Base-by-base conservation (phyloP, 495 filamentous ascomycete species). In the Tuber umbilicatum region DNA sequence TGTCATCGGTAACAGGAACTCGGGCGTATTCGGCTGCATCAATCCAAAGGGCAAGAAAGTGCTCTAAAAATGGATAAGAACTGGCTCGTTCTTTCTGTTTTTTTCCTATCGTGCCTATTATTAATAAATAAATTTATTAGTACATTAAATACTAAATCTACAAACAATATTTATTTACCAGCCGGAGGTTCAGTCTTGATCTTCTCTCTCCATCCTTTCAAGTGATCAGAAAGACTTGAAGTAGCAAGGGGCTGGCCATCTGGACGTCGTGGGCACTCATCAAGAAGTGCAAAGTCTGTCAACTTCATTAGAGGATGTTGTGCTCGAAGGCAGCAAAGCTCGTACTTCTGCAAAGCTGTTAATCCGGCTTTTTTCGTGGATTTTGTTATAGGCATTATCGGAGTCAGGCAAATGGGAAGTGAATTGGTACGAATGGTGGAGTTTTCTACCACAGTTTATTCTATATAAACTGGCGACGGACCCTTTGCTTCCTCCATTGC, bases 151-250 rank as follows among this genome's bases (percentile, higher is more conserved):
- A 67, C 38, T 67, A 10, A 37, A 50, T 74, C 67, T 27, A 40
- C 45, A 39, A 14, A 39, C 69, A 67, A 67, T 37, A 74, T 41
- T 40, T 31, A 35, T 71, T 21, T 77, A 78, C 75, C 74, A 60
- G 76, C 76, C 41, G 75, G 76, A 42, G 76, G 76, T n/a, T 75
- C 76, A 67, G 68, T 68, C 69, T 78, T 78, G 45, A 78, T 75
- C 17, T 68, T 78, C 50, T 78, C 76, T 42, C 73, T 75, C 76
- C 76, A 77, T 27, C 75, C 76, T 55, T 78, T 78, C 71, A 78
- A 42, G 38, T 78, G 74, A 39, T 78, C 76, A 40, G 76, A 74
- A 19, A 78, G 50, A 37, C 76, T 78, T 43, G 76, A 78, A n/a
- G 74, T 78, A 40, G 74, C 74, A 23, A 78, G 71, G 23, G 74